Evolutionary conservation across 495 filamentous ascomycete genomes (phyloP), one percentile per base, ranked within the genome.

Genomic region (Penicillium cinerascens): DNA sequence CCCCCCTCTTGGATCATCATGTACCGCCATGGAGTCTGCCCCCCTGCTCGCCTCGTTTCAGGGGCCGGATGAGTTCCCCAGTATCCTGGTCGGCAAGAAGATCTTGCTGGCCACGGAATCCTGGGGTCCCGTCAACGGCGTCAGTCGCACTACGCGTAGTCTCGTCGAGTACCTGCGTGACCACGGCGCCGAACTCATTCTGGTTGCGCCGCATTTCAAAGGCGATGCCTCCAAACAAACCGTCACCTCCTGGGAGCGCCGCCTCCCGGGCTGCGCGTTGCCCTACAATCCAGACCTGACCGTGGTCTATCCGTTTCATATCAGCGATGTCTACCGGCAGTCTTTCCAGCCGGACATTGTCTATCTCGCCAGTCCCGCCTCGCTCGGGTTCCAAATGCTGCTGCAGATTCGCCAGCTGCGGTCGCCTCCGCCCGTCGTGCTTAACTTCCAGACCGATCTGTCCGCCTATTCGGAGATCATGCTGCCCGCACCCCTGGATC

Each of bases 361-460:
- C 55, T 87, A 87, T 54, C 65, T 85, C 1, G 83, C 83, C 11
- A 84, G 80, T 47, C 83, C 83, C 0, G 83, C 83, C 0, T 83
- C 79, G 2, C 60, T 87, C 9, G 82, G 83, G 8, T 87, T 85
- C 54, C 82, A 85, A 52, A 76, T 85, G 54, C 72, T 85, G 51
- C 69, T 84, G 44, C 73, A 84, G 54, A 73, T 81, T 21, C 78
- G 79, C 42, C 77, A 83, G 52, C 70, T 80, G 16, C 65, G 68
- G 13, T 65, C 72, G 40, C 76, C 79, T 23, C 72, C 80, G 1
- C 78, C 80, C 4, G 65, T 82, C 0, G 67, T 85, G 39, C 73
- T 82, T 52, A 87, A 85, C 59, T 85, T 84, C 56, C 82, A 87
- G 58, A 87, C 82, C 0, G 82, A 87, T 61, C 69, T 87, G 6